A percentile compares a stretch with the other conserved stretches of the same genome.
These are phyloP conservation scores for Auricularia sp. DNA, from an alignment of 768 basidiomycete genomes.

Conservation along the genomic window DNA sequence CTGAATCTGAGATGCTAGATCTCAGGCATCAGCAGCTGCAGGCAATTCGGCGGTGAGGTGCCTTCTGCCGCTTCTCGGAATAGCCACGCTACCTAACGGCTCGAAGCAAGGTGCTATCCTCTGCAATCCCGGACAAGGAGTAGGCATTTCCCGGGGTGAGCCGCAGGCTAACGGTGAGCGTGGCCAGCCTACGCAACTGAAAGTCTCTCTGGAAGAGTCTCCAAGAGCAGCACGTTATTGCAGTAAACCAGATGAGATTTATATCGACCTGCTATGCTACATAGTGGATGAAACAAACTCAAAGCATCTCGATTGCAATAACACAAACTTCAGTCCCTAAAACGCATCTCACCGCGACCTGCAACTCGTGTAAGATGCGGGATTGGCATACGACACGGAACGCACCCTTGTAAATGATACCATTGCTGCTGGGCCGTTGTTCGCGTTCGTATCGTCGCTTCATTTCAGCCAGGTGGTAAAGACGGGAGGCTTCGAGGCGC, in stretches of 20 bases:
- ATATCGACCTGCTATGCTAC: no score
- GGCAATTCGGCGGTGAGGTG: no score
- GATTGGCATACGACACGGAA: background rate
- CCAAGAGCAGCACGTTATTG: no score
- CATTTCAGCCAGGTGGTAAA: background rate
- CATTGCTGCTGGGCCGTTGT: slow-evolving; percentile 1
- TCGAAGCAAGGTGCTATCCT: no score
- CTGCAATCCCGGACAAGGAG: background rate
- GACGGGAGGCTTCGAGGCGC: slow-evolving; percentile 36
- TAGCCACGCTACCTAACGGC: no score
- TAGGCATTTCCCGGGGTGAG: background rate
- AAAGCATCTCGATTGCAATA: background rate
- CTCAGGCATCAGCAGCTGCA: no score
- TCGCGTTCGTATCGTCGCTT: slow-evolving; percentile 3
- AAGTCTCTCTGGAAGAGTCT: no score
- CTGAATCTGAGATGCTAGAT: no score
- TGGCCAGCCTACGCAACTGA: no score
- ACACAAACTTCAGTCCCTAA: background rate
- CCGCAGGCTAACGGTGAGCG: background rate
- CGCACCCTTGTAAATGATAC: slow-evolving; percentile 6
- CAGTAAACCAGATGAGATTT: no score
- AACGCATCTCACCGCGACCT: slow-evolving; percentile 7
- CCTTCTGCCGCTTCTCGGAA: no score
- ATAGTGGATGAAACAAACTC: no score
- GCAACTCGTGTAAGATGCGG: background rate